Conservation (phyloP, 2,329 filamentous ascomycete genomes). For the Colletotrichum shisoi region DNA sequence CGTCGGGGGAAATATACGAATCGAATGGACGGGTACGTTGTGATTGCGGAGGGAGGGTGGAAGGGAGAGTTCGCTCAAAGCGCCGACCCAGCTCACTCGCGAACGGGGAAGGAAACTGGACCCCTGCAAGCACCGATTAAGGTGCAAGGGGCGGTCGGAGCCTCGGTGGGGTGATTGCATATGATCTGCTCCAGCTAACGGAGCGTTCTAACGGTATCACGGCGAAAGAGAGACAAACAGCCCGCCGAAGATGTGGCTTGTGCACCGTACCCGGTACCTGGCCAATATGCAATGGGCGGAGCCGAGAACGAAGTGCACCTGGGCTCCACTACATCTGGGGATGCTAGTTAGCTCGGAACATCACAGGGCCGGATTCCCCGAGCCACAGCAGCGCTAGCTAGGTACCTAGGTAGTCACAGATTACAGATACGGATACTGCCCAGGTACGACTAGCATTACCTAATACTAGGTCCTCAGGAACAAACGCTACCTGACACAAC, state of each 20-base stretch:
- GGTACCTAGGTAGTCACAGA: too few relatives aligned
- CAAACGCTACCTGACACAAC: not conserved
- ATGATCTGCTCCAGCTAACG: constrained; percentile 35
- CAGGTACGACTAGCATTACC: constrained; percentile 17
- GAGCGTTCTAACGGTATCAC: constrained; percentile 29
- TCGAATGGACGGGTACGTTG: constrained; percentile 23
- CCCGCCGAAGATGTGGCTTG: constrained; percentile 30
- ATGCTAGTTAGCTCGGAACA: constrained; percentile 12
- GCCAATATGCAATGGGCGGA: constrained; percentile 30
- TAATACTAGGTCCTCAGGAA: constrained; percentile 11
- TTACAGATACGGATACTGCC: too few relatives aligned
- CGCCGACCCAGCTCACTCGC: constrained; percentile 30
- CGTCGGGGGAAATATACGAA: constrained; percentile 36
- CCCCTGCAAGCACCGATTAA: constrained; percentile 36
- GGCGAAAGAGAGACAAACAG: constrained; percentile 2
- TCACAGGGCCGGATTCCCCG: constrained; percentile 18
- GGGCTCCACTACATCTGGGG: constrained; percentile 18
- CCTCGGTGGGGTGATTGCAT: constrained; percentile 37
- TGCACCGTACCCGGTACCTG: constrained; percentile 19
- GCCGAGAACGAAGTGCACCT: constrained; percentile 19
- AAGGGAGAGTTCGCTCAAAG: constrained; percentile 33
- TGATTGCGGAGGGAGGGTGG: constrained; percentile 29
- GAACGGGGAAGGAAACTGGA: constrained; percentile 33
- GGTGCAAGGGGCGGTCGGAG: constrained; percentile 33
- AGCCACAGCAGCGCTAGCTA: not conserved